Conservation (phyloP, 192 early-diverging fungal genomes). For the Chytriomyces sp. region DNA sequence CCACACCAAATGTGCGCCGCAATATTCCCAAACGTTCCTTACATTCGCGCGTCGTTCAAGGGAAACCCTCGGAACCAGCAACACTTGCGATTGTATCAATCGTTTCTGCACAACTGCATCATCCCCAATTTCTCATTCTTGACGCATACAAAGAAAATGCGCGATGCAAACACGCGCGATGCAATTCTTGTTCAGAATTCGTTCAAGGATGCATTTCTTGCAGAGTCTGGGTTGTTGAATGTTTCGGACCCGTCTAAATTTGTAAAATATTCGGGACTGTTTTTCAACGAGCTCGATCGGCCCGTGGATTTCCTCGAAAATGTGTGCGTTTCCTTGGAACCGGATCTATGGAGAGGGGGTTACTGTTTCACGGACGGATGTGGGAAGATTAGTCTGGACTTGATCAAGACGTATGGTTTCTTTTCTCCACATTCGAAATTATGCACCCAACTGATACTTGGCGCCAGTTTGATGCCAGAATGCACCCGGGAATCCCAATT, state of each 20-base stretch:
- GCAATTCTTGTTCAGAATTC: neutral
- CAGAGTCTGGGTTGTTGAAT: neutral
- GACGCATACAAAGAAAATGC: neutral
- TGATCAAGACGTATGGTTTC: neutral
- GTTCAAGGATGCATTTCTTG: neutral
- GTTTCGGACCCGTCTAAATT: constrained; percentile 5
- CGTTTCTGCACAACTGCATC: neutral
- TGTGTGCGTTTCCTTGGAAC: constrained; percentile 6
- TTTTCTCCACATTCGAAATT: neutral
- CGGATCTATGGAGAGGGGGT: constrained; percentile 22
- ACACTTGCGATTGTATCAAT: neutral
- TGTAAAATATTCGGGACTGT: constrained; percentile 36
- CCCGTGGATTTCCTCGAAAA: constrained; percentile 14
- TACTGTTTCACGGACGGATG: constrained; percentile 43
- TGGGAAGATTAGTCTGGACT: constrained; percentile 26
- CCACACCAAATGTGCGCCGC: neutral
- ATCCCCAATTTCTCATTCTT: neutral
- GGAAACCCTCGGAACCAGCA: neutral
- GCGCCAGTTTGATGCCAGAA: neutral
- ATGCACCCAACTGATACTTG: neutral
- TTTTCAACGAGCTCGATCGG: constrained; percentile 27
- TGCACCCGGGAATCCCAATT: neutral
- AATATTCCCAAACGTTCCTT: neutral
- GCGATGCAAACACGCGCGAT: neutral
- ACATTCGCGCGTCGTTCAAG: neutral